A percentile compares a stretch with the other conserved stretches of the same genome.
These are phyloP conservation scores for Elsinoe batatas DNA, from an alignment of 2,329 filamentous ascomycete genomes.

Conservation along the genomic window DNA sequence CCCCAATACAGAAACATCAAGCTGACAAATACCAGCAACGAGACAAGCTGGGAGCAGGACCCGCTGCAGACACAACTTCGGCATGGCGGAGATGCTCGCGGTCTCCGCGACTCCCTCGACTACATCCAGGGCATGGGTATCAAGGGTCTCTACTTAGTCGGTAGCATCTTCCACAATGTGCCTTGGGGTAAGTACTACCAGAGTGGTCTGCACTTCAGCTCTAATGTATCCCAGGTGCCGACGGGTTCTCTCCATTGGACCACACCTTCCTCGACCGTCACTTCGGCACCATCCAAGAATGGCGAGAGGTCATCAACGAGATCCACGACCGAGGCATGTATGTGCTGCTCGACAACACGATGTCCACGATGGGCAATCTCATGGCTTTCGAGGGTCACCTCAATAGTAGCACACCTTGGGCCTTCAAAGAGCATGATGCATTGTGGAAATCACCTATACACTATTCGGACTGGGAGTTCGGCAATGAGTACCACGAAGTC, in stretches of 20 bases:
- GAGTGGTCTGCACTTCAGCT: background rate
- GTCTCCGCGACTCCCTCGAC: constrained; percentile 51
- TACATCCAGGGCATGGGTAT: constrained; percentile 56
- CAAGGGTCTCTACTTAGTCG: constrained; percentile 52
- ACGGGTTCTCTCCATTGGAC: constrained; percentile 51
- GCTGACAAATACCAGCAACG: constrained; percentile 32
- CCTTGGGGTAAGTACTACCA: constrained; percentile 41
- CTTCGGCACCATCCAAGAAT: constrained; percentile 49
- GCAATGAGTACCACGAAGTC: constrained; percentile 42
- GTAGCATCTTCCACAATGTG: constrained; percentile 53
- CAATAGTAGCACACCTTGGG: constrained; percentile 49
- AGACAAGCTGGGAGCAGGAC: constrained; percentile 52
- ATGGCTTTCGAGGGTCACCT: constrained; percentile 53
- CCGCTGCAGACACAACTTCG: constrained; percentile 51
- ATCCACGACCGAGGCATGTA: constrained; percentile 57
- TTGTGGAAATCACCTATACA: constrained; percentile 45
- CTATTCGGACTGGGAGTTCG: constrained; percentile 50
- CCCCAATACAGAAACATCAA: constrained; percentile 20
- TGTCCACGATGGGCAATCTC: constrained; percentile 55
- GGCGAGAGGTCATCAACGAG: constrained; percentile 48
- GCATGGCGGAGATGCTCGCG: constrained; percentile 50
- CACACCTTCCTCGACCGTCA: constrained; percentile 55
- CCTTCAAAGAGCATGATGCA: constrained; percentile 46
- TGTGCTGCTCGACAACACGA: constrained; percentile 56
- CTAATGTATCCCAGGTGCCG: constrained; percentile 29